A percentile compares a stretch with the other conserved stretches of the same genome.
phyloP scores from a whole-genome alignment of 257 asterid species.

The Apocynum venetum region DNA sequence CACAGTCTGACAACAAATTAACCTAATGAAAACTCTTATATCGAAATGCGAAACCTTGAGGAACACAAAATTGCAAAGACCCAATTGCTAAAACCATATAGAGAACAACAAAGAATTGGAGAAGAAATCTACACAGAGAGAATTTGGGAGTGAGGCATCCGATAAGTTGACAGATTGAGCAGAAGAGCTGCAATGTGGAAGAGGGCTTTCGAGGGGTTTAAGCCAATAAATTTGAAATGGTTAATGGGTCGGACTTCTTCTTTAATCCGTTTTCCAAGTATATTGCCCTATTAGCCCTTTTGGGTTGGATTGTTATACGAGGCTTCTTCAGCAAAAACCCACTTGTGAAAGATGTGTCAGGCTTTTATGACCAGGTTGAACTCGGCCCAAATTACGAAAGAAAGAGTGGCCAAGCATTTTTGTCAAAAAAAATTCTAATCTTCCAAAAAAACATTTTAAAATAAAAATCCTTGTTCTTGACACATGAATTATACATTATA shows the following conservation, averaged over 20 bases:
- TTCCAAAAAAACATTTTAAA: no score
- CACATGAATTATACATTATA: no score
- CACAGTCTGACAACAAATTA: not conserved
- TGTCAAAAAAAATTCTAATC: no score
- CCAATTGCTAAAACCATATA: not conserved
- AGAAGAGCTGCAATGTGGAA: not conserved
- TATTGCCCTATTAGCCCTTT: not conserved
- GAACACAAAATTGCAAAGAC: not conserved
- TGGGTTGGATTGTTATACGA: not conserved
- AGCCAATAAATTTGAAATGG: not conserved
- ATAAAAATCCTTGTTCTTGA: no score
- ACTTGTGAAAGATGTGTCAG: not conserved
- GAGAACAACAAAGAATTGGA: not conserved
- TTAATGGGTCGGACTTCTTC: not conserved
- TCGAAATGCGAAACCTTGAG: not conserved
- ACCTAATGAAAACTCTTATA: not conserved
- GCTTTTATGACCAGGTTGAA: not conserved
- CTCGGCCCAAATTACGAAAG: not conserved
- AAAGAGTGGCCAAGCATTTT: no score
- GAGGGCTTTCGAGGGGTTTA: conserved; percentile 16
- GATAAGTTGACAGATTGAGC: not conserved
- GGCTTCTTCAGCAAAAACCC: not conserved
- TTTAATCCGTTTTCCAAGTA: not conserved
- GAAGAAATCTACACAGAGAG: not conserved
- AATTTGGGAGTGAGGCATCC: not conserved